Percentiles rank a stretch among this genome's conserved stretches.
phyloP scores from a whole-genome alignment of 2,329 filamentous ascomycete species.

The Penicillium sp. region DNA sequence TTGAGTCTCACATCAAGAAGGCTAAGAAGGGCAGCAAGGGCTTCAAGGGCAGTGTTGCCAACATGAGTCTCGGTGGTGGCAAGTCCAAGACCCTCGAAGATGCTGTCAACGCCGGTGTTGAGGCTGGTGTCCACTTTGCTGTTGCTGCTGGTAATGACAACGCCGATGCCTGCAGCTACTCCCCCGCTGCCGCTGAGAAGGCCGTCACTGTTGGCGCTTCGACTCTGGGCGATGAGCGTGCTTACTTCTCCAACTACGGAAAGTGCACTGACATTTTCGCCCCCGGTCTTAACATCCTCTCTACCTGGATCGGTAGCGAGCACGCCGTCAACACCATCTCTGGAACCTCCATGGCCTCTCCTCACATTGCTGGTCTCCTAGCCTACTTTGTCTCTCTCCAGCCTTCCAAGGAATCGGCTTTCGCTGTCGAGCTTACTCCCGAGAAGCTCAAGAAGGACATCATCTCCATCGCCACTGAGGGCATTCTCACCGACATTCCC shows the following conservation, averaged over 20 bases:
- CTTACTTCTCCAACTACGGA: conserved; percentile 99
- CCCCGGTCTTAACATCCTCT: conserved; percentile 93
- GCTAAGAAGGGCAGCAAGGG: conserved; percentile 80
- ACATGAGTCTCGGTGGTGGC: conserved; percentile 98
- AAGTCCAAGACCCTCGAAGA: conserved; percentile 91
- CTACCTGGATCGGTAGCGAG: conserved; percentile 97
- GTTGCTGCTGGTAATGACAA: conserved; percentile 99
- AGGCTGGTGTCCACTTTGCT: conserved; percentile 92
- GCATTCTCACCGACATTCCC: conserved; percentile 80
- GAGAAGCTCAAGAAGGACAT: conserved; percentile 92
- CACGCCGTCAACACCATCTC: conserved; percentile 98
- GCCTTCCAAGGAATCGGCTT: conserved; percentile 86
- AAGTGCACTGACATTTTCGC: conserved; percentile 99
- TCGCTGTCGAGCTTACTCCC: conserved; percentile 86
- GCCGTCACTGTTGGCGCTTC: conserved; percentile 96
- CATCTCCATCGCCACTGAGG: conserved; percentile 79
- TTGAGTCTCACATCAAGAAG: conserved; percentile 76
- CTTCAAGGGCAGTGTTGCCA: conserved; percentile 98
- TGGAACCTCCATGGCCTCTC: conserved; percentile 98
- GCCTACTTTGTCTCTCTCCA: conserved; percentile 98
- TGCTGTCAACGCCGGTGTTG: conserved; percentile 91
- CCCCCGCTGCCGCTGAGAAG: conserved; percentile 86
- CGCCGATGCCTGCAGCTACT: conserved; percentile 99
- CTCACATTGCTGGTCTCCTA: conserved; percentile 92
- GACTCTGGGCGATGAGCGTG: conserved; percentile 89